A percentile compares a stretch with the other conserved stretches of the same genome.
These are phyloP conservation scores for Miamiensis avidus DNA, from an alignment of 169 alveolate genomes.

Conservation along the genomic window DNA sequence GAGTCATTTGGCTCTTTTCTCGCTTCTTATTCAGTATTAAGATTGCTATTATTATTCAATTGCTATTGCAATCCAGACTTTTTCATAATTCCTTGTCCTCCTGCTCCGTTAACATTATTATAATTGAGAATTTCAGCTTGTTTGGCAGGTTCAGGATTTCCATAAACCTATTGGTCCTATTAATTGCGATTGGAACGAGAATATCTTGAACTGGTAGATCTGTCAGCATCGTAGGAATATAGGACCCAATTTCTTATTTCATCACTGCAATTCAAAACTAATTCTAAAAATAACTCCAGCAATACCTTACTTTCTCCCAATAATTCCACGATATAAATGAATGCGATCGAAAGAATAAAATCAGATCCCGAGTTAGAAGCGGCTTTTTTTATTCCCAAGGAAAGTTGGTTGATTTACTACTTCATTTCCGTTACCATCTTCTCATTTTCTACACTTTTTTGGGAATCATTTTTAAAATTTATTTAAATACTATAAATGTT, in stretches of 20 bases:
- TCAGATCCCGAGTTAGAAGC: conserved; percentile 25
- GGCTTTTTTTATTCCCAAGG: conserved; percentile 37
- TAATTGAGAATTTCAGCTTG: neutral
- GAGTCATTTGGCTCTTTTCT: too few species aligned
- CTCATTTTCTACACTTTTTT: conserved; percentile 35
- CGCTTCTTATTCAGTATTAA: too few species aligned
- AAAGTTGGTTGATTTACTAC: conserved; percentile 26
- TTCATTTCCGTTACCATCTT: conserved; percentile 39
- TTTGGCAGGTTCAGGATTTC: neutral
- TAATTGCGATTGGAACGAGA: neutral
- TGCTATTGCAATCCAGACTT: neutral
- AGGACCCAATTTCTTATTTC: conserved; percentile 38
- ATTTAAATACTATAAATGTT: too few species aligned
- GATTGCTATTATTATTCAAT: neutral
- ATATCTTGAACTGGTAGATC: too few species aligned
- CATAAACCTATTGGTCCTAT: neutral
- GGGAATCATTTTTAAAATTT: too few species aligned
- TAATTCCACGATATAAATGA: conserved; percentile 39
- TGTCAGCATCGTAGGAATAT: neutral
- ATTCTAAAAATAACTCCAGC: conserved; percentile 32
- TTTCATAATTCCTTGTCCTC: neutral
- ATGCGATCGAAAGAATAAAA: conserved; percentile 10
- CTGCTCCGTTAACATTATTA: neutral
- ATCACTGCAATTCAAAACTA: conserved; percentile 18
- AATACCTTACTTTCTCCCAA: conserved; percentile 34